These are phyloP conservation scores for Yamadazyma ubonensis DNA, from an alignment of 805 yeast species.

Conservation along the genomic window DNA sequence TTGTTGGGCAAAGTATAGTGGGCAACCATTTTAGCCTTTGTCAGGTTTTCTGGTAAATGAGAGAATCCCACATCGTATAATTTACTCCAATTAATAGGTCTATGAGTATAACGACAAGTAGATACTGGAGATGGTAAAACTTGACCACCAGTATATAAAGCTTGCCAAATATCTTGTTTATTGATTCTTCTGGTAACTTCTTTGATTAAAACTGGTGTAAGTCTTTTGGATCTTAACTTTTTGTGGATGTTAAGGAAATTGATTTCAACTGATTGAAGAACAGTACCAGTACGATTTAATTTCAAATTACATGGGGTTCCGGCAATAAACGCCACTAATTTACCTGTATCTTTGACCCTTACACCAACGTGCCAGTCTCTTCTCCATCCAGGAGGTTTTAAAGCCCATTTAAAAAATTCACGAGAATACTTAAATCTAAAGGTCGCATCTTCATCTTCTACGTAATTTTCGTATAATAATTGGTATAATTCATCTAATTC, in stretches of 20 bases:
- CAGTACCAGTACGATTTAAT: conserved; percentile 49
- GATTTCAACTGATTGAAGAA: conserved; percentile 74
- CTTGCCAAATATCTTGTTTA: conserved; percentile 86
- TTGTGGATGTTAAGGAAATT: conserved; percentile 94
- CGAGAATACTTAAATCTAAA: conserved; percentile 88
- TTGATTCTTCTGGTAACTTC: conserved; percentile 94
- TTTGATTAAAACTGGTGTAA: conserved; percentile 90
- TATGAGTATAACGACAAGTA: conserved; percentile 85
- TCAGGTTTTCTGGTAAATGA: conserved; percentile 67
- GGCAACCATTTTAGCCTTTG: conserved; percentile 66
- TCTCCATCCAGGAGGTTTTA: conserved; percentile 90
- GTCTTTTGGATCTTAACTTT: conserved; percentile 85
- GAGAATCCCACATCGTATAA: conserved; percentile 89
- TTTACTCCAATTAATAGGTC: conserved; percentile 91
- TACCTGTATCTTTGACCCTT: conserved; percentile 70
- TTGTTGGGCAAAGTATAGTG: conserved; percentile 54
- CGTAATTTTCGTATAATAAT: conserved; percentile 83
- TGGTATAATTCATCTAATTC: conserved; percentile 77
- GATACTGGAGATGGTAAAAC: conserved; percentile 91
- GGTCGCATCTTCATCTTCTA: conserved; percentile 89
- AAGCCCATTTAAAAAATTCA: conserved; percentile 87
- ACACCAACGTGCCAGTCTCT: conserved; percentile 93
- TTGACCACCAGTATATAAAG: conserved; percentile 89
- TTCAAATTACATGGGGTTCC: conserved; percentile 78
- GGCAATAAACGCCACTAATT: conserved; percentile 87